These are phyloP conservation scores for Boletus reticulatus DNA, from an alignment of 768 basidiomycete genomes.

Conservation along the genomic window DNA sequence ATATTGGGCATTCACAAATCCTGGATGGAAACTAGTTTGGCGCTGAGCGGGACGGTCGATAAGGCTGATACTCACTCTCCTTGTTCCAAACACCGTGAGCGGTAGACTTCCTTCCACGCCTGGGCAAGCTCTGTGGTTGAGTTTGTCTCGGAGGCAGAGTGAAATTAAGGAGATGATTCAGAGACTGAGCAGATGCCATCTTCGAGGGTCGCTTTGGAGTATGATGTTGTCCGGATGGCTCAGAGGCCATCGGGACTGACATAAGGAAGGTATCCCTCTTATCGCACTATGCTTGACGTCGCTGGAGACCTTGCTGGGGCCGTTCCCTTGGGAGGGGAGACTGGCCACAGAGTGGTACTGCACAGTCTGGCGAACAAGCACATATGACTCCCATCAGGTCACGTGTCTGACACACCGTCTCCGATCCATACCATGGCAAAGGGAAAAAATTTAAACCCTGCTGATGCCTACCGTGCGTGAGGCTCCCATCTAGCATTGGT, in stretches of 20 bases:
- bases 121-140: conserved; percentile 57
- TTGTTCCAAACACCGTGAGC: conserved; percentile 77
- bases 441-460: conserved; percentile 85
- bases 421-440: conserved; percentile 60
- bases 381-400: conserved; percentile 25
- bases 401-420: conserved; percentile 20
- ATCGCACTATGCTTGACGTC: conserved; percentile 13
- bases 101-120: conserved; percentile 72
- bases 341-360: conserved; percentile 23
- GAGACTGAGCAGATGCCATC: conserved; percentile 63
- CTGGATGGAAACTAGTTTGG: conserved; percentile 40
- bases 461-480: conserved; percentile 84
- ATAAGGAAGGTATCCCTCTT: conserved; percentile 18
- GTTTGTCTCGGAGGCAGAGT: conserved; percentile 84
- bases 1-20: conserved; percentile 95
- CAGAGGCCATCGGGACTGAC: conserved; percentile 28
- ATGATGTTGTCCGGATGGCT: conserved; percentile 28
- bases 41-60: conserved; percentile 12
- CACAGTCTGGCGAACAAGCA: neutral
- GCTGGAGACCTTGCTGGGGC: conserved; percentile 26
- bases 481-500: neutral
- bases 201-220: conserved; percentile 62
- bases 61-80: conserved; percentile 69
- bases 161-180: conserved; percentile 92
- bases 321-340: conserved; percentile 51